phyloP scores from a whole-genome alignment of 75 land plant species.

The Cupressus sempervirens region DNA sequence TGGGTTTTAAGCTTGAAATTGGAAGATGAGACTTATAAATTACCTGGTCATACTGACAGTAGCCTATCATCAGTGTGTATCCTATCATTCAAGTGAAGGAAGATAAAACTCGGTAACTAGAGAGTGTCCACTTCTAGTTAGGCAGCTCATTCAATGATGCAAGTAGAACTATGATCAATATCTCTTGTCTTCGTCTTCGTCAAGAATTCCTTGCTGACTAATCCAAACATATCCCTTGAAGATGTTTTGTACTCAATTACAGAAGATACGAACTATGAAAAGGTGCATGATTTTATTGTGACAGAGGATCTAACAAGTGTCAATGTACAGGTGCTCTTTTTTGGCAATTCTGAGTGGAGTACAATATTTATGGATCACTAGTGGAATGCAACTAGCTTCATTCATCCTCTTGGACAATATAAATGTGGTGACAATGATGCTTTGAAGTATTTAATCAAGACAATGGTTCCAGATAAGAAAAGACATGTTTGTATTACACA shows the following conservation, averaged over 20 bases:
- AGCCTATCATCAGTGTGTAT: too few species aligned
- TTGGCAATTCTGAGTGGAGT: conserved; percentile 69
- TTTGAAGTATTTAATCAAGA: conserved; percentile 26
- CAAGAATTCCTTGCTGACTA: conserved; percentile 69
- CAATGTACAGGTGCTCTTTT: conserved; percentile 54
- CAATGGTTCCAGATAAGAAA: conserved; percentile 28
- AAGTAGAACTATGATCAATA: too few species aligned
- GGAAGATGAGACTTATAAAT: too few species aligned
- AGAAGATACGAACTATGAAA: conserved; percentile 30
- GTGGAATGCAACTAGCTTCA: conserved; percentile 65
- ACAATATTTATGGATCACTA: conserved; percentile 47
- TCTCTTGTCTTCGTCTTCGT: too few species aligned
- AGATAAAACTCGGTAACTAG: too few species aligned
- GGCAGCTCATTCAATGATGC: too few species aligned
- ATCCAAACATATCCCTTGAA: conserved; percentile 48
- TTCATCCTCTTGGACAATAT: conserved; percentile 40
- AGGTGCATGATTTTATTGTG: not conserved
- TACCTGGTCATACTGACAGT: too few species aligned
- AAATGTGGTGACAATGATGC: conserved; percentile 80
- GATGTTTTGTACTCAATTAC: conserved; percentile 35
- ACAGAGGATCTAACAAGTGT: not conserved
- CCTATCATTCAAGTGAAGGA: too few species aligned
- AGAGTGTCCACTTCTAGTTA: too few species aligned
- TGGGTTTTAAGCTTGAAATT: too few species aligned
- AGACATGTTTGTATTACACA: conserved; percentile 49